Evolutionary conservation across 306 rosid species (phyloP).

Genomic region (Delonix regia): DNA sequence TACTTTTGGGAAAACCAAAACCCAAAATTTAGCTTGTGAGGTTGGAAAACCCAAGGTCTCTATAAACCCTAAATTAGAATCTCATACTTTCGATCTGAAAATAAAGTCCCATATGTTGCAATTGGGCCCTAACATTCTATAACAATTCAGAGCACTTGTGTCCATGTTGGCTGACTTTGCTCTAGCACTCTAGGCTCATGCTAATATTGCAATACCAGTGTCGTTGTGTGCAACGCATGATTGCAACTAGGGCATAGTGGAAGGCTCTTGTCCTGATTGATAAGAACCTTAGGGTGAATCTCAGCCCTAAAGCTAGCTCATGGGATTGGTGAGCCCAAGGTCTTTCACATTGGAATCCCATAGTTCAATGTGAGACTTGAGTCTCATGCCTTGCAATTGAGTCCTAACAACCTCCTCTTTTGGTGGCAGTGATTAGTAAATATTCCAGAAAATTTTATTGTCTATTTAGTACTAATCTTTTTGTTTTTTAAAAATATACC

Average conservation of each 20-base stretch:
- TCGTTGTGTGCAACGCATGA: not conserved
- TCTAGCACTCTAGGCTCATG: not conserved
- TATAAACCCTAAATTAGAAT: not conserved
- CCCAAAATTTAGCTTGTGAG: too few relatives aligned
- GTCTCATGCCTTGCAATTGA: too few relatives aligned
- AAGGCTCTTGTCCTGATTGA: too few relatives aligned
- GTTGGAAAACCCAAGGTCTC: too few relatives aligned
- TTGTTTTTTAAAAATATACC: too few relatives aligned
- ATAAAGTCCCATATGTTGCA: not conserved
- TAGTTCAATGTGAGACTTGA: too few relatives aligned
- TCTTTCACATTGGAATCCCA: too few relatives aligned
- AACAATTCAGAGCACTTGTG: not conserved
- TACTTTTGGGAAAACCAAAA: too few relatives aligned
- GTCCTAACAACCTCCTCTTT: not conserved
- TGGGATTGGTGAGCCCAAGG: too few relatives aligned
- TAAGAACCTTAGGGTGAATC: too few relatives aligned
- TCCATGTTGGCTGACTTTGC: not conserved
- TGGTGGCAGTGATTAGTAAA: not conserved
- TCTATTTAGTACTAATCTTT: not conserved
- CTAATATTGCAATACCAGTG: not conserved
- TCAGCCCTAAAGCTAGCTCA: too few relatives aligned
- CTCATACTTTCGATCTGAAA: not conserved
- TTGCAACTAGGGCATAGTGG: too few relatives aligned
- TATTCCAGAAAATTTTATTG: not conserved
- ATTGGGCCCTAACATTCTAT: not conserved